phyloP scores from a whole-genome alignment of 768 basidiomycete genomes.

The Serpula lacrymans region DNA sequence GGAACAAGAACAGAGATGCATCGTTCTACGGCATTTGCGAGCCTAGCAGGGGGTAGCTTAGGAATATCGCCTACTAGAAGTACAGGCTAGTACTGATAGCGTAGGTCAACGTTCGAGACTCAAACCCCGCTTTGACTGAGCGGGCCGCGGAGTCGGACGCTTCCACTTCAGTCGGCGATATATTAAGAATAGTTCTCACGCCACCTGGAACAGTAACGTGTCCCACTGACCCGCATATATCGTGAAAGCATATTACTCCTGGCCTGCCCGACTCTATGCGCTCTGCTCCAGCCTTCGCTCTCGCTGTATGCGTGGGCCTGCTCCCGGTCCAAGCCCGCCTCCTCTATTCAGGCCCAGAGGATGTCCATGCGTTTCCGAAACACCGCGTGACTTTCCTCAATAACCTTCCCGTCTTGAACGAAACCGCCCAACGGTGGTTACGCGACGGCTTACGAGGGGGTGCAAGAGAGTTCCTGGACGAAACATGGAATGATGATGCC shows the following conservation, averaged over 20 bases:
- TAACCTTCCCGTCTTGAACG: slow-evolving; percentile 65
- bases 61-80: too few species aligned
- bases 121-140: slow-evolving; percentile 2
- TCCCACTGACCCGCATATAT: slow-evolving; percentile 1
- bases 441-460: slow-evolving; percentile 69
- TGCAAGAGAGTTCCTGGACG: slow-evolving; percentile 72
- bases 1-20: too few species aligned
- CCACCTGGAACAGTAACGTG: slow-evolving; percentile 8
- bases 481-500: slow-evolving; percentile 46
- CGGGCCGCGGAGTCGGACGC: slow-evolving; percentile 26
- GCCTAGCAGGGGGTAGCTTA: too few species aligned
- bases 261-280: slow-evolving; percentile 18
- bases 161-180: slow-evolving; percentile 29
- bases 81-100: too few species aligned
- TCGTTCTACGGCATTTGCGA: too few species aligned
- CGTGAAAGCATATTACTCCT: not conserved
- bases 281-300: slow-evolving; percentile 5
- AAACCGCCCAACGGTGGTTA: slow-evolving; percentile 76
- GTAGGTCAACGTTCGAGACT: too few species aligned
- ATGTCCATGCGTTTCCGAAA: slow-evolving; percentile 79
- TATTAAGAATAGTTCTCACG: slow-evolving; percentile 24
- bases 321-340: slow-evolving; percentile 27
- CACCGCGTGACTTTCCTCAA: slow-evolving; percentile 78
- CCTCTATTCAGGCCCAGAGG: slow-evolving; percentile 76
- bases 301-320: slow-evolving; percentile 17